Evolutionary conservation across 2,329 filamentous ascomycete species (phyloP).

Genomic region (Verticillium longisporum): DNA sequence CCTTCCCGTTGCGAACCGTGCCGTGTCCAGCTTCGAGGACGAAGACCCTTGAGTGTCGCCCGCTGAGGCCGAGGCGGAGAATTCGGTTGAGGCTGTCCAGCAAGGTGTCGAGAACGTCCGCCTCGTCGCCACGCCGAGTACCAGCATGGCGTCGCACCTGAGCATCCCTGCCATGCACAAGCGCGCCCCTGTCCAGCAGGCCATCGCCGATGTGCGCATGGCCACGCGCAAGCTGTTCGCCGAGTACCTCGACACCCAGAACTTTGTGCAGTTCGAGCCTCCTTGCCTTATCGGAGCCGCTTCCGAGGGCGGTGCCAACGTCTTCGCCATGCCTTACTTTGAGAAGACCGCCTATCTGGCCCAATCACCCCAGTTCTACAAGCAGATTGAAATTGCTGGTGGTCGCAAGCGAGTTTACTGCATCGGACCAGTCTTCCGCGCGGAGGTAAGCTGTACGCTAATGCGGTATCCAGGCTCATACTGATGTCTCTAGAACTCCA

Average conservation of each 20-base stretch:
- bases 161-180: constrained; percentile 93
- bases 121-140: constrained; percentile 53
- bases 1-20: constrained; percentile 46
- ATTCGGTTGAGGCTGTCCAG: constrained; percentile 32
- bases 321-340: constrained; percentile 89
- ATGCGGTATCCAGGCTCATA: neutral
- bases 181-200: constrained; percentile 83
- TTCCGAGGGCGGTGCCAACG: constrained; percentile 87
- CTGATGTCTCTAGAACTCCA: constrained; percentile 48
- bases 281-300: constrained; percentile 85
- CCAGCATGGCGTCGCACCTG: constrained; percentile 76
- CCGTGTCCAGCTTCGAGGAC: constrained; percentile 53
- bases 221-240: constrained; percentile 65
- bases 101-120: constrained; percentile 33
- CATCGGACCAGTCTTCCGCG: constrained; percentile 75
- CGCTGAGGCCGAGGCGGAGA: constrained; percentile 20
- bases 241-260: constrained; percentile 68
- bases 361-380: constrained; percentile 80
- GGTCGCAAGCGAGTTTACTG: constrained; percentile 72
- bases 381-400: constrained; percentile 78
- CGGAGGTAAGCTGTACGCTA: constrained; percentile 43
- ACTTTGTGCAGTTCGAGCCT: constrained; percentile 80
- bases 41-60: constrained; percentile 40
- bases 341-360: constrained; percentile 74
- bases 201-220: constrained; percentile 53